Base-by-base conservation (phyloP, 75 land plant species). In the Selaginella tamariscina region DNA sequence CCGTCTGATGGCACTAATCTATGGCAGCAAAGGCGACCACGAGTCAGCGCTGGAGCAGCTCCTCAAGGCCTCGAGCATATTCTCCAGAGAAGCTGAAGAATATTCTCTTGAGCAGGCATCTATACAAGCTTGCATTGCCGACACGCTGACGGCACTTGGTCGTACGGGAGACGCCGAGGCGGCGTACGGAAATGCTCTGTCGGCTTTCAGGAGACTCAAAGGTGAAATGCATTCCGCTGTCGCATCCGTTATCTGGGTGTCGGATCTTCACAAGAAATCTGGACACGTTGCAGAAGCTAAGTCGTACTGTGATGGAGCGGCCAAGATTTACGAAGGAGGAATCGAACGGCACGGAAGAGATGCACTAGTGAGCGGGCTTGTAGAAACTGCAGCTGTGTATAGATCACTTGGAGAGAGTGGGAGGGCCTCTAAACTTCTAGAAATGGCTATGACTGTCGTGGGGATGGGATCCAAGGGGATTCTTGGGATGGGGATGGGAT, bases 1-100 rank as follows among this genome's bases (percentile, higher is more conserved):
- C 60, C 78, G 87, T 24, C 85, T 91, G 5, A 79, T 91, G 89
- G 92, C 84, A 2, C 76, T 88, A 20, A 84, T 91, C 33, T 85
- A 68, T 39, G 84, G 90, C 67, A 85, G 83, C 1, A 81, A 76
- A 68, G 91, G 88, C 2, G 88, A 85, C 29, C 79, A 87, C 39
- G 82, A 83, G 28, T 56, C 81, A 5, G 96, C 96, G n/a, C 71
- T 90, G 31, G 91, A 87, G 76, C 79, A 84, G 65, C 74, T 89
- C 30, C 49, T 5, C 5, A 39, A 15, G 49, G 49, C 49, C 5
- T 5, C 49, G 11, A 5, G 11, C 11, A 39, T 39, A 5, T 5
- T 39, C 15, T 39, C 49, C 11, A 5, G 49, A 5, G n/a, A n/a
- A n/a, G n/a, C n/a, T n/a, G n/a, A n/a, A n/a, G n/a, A n/a, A n/a